phyloP scores from a whole-genome alignment of 305 asterid genomes.

The Petunia hybrid region DNA sequence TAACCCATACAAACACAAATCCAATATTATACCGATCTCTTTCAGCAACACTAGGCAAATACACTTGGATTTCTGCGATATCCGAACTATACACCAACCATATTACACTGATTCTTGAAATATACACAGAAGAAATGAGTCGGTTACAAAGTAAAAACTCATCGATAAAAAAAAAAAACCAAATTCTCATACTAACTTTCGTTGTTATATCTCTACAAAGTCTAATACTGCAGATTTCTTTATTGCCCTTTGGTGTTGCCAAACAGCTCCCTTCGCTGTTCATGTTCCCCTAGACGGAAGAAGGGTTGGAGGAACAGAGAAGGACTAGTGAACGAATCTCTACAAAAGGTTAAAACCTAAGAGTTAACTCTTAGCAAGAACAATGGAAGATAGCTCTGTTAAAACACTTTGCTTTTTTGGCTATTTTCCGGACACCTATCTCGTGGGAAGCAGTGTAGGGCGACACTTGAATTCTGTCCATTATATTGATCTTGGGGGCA shows the following conservation, averaged over 20 bases:
- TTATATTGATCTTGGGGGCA: conserved; percentile 57
- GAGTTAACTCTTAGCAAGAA: conserved; percentile 53
- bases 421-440: conserved; percentile 60
- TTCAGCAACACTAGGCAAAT: too few species aligned
- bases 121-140: background rate
- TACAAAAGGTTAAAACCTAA: conserved; percentile 18
- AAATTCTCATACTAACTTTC: background rate
- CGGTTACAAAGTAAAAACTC: background rate
- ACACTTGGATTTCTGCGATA: too few species aligned
- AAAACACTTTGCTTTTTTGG: conserved; percentile 65
- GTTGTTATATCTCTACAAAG: background rate
- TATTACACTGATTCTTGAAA: background rate
- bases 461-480: conserved; percentile 63
- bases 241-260: background rate
- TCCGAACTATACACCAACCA: background rate
- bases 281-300: background rate
- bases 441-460: conserved; percentile 48
- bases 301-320: background rate
- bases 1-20: too few species aligned
- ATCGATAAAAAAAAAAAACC: background rate
- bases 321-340: conserved; percentile 17
- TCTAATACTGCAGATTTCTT: background rate
- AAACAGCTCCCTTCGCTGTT: background rate
- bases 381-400: conserved; percentile 73
- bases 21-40: too few species aligned